Conservation (phyloP, 2,329 filamentous ascomycete species). For the Aspergillus ochraceoroseus region DNA sequence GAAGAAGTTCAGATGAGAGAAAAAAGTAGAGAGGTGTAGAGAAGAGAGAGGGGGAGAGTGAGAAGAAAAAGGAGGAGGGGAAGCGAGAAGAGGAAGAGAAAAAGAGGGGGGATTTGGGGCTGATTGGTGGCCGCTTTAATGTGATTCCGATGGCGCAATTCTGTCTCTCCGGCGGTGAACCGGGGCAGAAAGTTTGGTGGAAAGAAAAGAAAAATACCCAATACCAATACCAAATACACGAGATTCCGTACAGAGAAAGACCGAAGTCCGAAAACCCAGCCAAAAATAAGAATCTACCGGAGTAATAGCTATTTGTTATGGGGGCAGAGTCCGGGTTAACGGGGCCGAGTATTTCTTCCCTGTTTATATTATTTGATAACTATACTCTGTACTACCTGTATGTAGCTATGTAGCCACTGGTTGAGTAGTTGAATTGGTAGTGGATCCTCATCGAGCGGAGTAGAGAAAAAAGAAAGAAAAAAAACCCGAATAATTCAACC, state of each 20-base stretch:
- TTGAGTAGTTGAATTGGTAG: constrained; percentile 1
- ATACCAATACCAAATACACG: neutral
- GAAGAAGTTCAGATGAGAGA: constrained; percentile 24
- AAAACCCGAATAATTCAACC: neutral
- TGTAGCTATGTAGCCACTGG: too few relatives aligned
- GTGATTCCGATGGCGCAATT: constrained; percentile 31
- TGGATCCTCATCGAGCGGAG: neutral
- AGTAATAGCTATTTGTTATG: too few relatives aligned
- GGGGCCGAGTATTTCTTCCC: neutral
- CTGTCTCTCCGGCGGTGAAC: constrained; percentile 24
- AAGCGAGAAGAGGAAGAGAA: constrained; percentile 13
- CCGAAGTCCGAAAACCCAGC: neutral
- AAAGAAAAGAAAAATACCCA: constrained; percentile 3
- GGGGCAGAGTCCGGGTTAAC: too few relatives aligned
- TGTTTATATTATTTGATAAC: too few relatives aligned
- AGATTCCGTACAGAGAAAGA: neutral
- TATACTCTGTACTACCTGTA: too few relatives aligned
- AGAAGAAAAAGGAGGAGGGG: constrained; percentile 15
- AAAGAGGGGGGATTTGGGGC: constrained; percentile 7
- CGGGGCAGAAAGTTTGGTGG: constrained; percentile 19
- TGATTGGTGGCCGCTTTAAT: constrained; percentile 16
- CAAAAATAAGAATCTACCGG: too few relatives aligned
- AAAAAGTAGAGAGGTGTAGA: constrained; percentile 21
- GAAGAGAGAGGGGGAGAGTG: constrained; percentile 13
- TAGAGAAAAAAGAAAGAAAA: neutral